A percentile compares a stretch with the other conserved stretches of the same genome.
phyloP scores from a whole-genome alignment of 169 alveolate species.

The Sarcocystis neurona region DNA sequence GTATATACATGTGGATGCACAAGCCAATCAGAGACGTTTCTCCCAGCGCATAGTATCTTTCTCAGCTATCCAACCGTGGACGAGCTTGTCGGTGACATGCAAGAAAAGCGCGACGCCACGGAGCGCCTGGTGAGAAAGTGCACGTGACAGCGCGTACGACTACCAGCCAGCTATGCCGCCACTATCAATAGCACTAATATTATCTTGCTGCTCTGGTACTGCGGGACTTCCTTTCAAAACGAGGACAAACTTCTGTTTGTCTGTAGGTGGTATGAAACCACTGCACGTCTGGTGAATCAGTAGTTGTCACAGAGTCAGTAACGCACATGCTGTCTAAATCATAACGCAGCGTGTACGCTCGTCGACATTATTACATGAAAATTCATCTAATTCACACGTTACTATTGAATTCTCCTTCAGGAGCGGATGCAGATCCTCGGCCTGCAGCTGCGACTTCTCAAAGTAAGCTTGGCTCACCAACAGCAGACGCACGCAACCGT shows the following conservation, averaged over 20 bases:
- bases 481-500: neutral
- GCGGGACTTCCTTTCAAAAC: too few species aligned
- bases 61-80: slow-evolving; percentile 68
- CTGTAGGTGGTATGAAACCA: too few species aligned
- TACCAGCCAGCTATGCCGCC: too few species aligned
- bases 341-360: neutral
- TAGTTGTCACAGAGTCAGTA: too few species aligned
- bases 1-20: neutral
- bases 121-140: slow-evolving; percentile 58
- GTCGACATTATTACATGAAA: neutral
- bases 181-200: too few species aligned
- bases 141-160: too few species aligned
- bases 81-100: slow-evolving; percentile 68
- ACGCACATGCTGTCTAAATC: too few species aligned
- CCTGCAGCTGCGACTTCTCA: slow-evolving; percentile 58
- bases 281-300: too few species aligned
- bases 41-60: neutral
- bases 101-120: slow-evolving; percentile 66
- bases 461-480: slow-evolving; percentile 22
- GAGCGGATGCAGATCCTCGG: slow-evolving; percentile 63
- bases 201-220: too few species aligned
- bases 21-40: neutral
- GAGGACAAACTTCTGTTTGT: too few species aligned
- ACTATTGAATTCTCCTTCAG: slow-evolving; percentile 37
- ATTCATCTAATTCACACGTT: too few species aligned